Evolutionary conservation across 306 rosid species (phyloP), one percentile per base, ranked within the genome.

Genomic region (Sophora flavescens): DNA sequence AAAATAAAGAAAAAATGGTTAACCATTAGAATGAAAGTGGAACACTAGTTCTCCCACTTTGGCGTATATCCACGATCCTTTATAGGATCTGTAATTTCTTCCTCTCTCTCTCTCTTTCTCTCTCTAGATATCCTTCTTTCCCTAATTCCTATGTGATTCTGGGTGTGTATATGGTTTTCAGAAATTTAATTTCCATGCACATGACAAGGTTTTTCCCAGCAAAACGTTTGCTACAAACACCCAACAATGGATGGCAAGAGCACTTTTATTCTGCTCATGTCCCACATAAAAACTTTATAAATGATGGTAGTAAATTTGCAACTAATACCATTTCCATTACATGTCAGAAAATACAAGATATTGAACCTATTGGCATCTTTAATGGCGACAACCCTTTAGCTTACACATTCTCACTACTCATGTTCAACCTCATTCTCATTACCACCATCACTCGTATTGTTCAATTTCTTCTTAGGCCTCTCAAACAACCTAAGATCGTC

Each of bases 401-500:
- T 8, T 75, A 60, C 47, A 30, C 88, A 16, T 90, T 91, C 71
- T 17, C 89, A 1, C 4, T 76, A 0, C 1, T 93, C 8, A 10
- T 93, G 66, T 69, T 93, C 4, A 86, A 91, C 6, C 38, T 90
- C 18, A 0, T 54, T 0, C 41, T 90, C 8, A 51, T 93, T 22
- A 15, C 79, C 64, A 0, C 75, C 22, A 17, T 76, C 68, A 82
- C 81, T 14, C 90, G 80, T 41, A 0, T 68, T 8, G 0, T 86
- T 59, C 91, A 91, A 14, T 26, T 88, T 15, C 50, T 88, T 32
- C 93, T 91, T 61, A 88, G 53, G 84, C 97, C 97, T 70, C 81
- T 93, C 68, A 85, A 59, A 22, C 98, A 93, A 71, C 96, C 98
- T 41, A 76, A 71, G 52, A 60, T 93, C 45, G 59, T 93, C 57